Base-by-base conservation (phyloP, 208 protist genomes). In the Wallacemonas sp. region DNA sequence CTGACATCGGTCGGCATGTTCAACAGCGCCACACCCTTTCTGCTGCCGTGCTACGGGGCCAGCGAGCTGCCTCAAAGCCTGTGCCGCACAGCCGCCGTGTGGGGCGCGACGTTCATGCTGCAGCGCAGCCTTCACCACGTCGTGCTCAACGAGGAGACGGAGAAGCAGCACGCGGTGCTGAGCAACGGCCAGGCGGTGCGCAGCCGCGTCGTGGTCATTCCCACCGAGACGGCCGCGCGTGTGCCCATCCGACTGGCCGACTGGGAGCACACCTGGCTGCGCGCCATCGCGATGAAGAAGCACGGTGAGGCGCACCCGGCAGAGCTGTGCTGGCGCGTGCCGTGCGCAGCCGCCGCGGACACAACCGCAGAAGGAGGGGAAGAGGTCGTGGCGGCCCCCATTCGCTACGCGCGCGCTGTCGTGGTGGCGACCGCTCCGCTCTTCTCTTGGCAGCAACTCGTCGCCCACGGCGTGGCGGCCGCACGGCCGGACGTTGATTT, bases 1-100 rank as follows among this genome's bases (percentile, higher is more conserved):
- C 72, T 97, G 8, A 75, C 66, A 16, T 97, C 92, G 14, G 74
- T 96, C 14, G 93, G 93, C 10, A 54, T 59, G 23, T 98, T 82
- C 71, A 76, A 83, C 14, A 74, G 79, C 12, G 59, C 29, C 31
- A 94, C 91, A 2, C 85, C 93, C 0, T 97, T 94, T 57, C 64
- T 98, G 1, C 61, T 81, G 26, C 77, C 90, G 0, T 55, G 74
- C 20, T 98, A 97, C 68, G 96, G 96, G 11, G 69, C 73, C 0
- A 64, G 74, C 8, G 96, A 98, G 75, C 49, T 98, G 25, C 42
- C 80, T 29, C 96, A 98, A 74, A 88, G 70, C 61, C 80, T 97
- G 78, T 96, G 90, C 65, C 85, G 95, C 42, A 70, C 86, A 14
- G 68, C 84, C 16, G 93, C 93, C 11, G 91, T 98, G 25, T 96